Conservation (phyloP, 2,329 filamentous ascomycete species). For the Fusarium sp. region DNA sequence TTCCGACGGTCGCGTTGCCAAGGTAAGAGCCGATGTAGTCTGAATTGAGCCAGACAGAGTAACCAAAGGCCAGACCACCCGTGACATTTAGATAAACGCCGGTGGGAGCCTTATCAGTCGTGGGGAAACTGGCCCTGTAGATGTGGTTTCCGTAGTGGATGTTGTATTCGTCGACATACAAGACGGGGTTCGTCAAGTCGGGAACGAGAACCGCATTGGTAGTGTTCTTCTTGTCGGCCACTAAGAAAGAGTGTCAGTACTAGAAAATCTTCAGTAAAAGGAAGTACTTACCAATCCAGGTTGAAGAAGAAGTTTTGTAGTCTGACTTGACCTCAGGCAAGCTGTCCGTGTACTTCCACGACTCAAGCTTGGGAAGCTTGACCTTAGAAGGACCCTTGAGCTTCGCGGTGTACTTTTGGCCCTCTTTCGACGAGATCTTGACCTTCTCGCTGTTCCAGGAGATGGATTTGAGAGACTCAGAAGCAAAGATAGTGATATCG, state of each 20-base stretch:
- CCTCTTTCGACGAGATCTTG: conserved; percentile 43
- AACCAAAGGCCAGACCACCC: conserved; percentile 67
- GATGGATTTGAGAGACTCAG: conserved; percentile 56
- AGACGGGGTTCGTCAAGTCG: conserved; percentile 61
- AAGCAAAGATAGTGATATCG: conserved; percentile 59
- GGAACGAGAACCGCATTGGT: conserved; percentile 58
- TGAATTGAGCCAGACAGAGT: conserved; percentile 68
- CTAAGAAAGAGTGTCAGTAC: conserved; percentile 10
- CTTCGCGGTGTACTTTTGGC: conserved; percentile 45
- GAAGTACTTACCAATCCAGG: conserved; percentile 54
- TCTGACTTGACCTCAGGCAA: conserved; percentile 58
- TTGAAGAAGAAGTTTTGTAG: conserved; percentile 56
- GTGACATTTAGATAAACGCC: conserved; percentile 62
- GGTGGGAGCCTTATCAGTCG: conserved; percentile 50
- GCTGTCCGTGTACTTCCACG: conserved; percentile 61
- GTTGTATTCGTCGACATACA: conserved; percentile 68
- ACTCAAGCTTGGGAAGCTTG: conserved; percentile 53
- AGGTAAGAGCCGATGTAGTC: conserved; percentile 66
- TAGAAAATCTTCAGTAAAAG: accelerated
- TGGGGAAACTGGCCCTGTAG: conserved; percentile 64
- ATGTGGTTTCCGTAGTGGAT: conserved; percentile 65
- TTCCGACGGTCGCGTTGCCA: conserved; percentile 57
- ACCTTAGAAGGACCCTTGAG: conserved; percentile 46
- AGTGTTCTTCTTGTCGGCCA: conserved; percentile 62
- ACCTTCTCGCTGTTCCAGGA: conserved; percentile 61